Conservation (phyloP, 116 monocot genomes). For the Phalaenopsis hybrid region DNA sequence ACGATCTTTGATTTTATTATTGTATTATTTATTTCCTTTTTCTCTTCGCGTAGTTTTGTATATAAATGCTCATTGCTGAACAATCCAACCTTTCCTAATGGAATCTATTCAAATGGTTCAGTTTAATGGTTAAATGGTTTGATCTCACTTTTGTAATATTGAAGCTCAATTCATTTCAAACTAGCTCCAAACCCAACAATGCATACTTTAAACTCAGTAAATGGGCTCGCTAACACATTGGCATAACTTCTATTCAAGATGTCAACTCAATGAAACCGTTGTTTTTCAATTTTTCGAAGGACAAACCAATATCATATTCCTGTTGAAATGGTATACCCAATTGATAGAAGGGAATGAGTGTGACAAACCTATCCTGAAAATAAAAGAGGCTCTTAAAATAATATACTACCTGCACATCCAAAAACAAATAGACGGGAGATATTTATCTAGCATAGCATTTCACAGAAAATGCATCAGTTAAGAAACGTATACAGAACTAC, state of each 20-base stretch:
- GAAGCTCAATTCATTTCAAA: not conserved
- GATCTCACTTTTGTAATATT: not conserved
- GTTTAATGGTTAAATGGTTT: not conserved
- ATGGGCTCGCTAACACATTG: not conserved
- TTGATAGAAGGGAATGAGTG: not conserved
- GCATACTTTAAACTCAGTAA: not conserved
- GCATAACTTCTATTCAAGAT: not conserved
- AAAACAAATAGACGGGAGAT: not conserved
- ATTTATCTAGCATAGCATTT: no score
- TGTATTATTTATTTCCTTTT: no score
- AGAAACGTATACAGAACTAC: not conserved
- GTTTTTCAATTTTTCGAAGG: not conserved
- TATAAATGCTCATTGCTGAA: no score
- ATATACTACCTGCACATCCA: not conserved
- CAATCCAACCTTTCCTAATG: no score
- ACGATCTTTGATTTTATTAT: no score
- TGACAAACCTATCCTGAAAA: not conserved
- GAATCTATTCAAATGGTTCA: not conserved
- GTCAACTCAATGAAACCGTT: not conserved
- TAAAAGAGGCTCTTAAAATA: not conserved
- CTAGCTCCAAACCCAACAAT: not conserved
- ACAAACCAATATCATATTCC: not conserved
- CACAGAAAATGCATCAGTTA: not conserved
- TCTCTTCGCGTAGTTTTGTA: no score
- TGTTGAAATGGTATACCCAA: not conserved